A percentile compares a stretch with the other conserved stretches of the same genome.
phyloP scores from a whole-genome alignment of 768 basidiomycete species.

The Piloderma croceum region DNA sequence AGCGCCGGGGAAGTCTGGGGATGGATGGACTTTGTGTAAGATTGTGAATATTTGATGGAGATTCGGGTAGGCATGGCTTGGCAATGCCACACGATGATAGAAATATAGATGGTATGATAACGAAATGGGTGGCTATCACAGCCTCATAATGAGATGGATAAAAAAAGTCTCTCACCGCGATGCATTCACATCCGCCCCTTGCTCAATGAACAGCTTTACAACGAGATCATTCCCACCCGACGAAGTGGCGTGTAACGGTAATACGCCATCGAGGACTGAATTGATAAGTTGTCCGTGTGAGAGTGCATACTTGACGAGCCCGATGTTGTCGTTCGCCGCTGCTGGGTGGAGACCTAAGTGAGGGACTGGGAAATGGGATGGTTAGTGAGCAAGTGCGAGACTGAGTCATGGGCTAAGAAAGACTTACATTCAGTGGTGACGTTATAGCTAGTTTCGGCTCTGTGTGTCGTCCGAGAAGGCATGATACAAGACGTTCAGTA shows the following conservation, averaged over 20 bases:
- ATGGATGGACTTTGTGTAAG: no score
- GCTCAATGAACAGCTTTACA: slow-evolving; percentile 82
- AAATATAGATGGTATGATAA: no score
- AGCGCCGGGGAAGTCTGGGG: slow-evolving; percentile 73
- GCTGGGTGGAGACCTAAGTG: slow-evolving; percentile 74
- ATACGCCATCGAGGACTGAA: slow-evolving; percentile 90
- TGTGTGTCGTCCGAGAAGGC: background rate
- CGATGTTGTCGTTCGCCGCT: slow-evolving; percentile 81
- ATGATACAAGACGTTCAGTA: no score
- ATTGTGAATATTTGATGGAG: no score
- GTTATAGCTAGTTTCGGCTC: slow-evolving; percentile 34
- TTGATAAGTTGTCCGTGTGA: slow-evolving; percentile 95
- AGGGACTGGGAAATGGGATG: no score
- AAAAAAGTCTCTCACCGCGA: slow-evolving; percentile 64
- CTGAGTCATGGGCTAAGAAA: background rate
- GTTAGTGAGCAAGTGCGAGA: background rate
- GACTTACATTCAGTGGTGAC: slow-evolving; percentile 48
- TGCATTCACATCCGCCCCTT: slow-evolving; percentile 96
- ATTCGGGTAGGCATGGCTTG: no score
- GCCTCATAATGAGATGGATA: no score
- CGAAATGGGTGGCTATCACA: no score
- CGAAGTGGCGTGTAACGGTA: slow-evolving; percentile 94
- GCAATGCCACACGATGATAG: no score
- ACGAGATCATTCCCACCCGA: slow-evolving; percentile 87
- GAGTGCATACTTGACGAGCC: slow-evolving; percentile 88